phyloP scores from a whole-genome alignment of 805 yeast species.

The Sugiyamaella marilandica region DNA sequence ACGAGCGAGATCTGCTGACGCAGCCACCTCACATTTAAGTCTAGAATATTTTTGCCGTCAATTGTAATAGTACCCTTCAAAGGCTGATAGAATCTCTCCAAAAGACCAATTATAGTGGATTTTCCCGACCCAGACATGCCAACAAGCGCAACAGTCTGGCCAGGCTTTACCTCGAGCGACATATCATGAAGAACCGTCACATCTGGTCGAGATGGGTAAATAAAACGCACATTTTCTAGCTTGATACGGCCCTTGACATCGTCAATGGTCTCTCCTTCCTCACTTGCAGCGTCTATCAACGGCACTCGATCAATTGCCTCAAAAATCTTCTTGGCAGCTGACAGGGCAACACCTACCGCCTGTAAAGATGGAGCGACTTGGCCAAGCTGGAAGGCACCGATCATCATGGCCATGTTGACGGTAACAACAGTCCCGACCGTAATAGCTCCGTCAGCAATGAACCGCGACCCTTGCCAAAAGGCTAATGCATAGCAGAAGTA shows the following conservation, averaged over 20 bases:
- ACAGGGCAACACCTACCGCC: conserved; percentile 36
- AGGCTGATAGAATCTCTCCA: conserved; percentile 86
- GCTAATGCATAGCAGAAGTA: conserved; percentile 38
- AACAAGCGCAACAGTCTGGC: conserved; percentile 86
- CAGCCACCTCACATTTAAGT: conserved; percentile 67
- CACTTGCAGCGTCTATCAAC: conserved; percentile 33
- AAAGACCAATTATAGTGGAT: conserved; percentile 78
- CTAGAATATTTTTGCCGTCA: conserved; percentile 78
- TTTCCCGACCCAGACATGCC: conserved; percentile 97
- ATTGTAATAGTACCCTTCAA: conserved; percentile 65
- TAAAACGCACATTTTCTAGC: conserved; percentile 82
- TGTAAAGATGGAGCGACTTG: conserved; percentile 39
- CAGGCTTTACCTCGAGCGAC: conserved; percentile 75
- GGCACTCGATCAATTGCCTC: conserved; percentile 42
- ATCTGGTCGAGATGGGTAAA: conserved; percentile 73
- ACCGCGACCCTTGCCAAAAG: conserved; percentile 41
- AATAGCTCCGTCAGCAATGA: conserved; percentile 31
- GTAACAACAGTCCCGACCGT: conserved; percentile 35
- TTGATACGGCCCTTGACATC: conserved; percentile 57
- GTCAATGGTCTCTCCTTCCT: conserved; percentile 18
- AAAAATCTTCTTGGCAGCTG: conserved; percentile 38
- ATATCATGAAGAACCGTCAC: conserved; percentile 78
- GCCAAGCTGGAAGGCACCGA: conserved; percentile 41
- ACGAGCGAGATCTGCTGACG: conserved; percentile 80
- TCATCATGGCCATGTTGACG: conserved; percentile 37